A percentile compares a stretch with the other conserved stretches of the same genome.
Conservation (phyloP, 2,329 filamentous ascomycete species). For the Fusarium ramigenum region DNA sequence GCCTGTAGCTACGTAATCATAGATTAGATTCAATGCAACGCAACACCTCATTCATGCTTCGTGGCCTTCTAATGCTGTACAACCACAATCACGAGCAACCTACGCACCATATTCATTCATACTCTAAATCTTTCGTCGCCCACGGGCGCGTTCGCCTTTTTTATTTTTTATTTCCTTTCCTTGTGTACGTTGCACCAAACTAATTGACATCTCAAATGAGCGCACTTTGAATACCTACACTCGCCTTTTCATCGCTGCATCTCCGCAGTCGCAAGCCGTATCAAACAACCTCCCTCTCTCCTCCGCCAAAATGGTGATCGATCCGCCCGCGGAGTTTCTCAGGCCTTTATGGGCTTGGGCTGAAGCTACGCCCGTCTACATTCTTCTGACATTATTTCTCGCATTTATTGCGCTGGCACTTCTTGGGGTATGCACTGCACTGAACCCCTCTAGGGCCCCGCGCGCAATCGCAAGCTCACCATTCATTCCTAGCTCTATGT, state of each 20-base stretch:
- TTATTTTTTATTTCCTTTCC: background rate
- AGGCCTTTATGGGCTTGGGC: conserved; percentile 49
- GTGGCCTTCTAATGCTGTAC: conserved; percentile 22
- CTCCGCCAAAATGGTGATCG: conserved; percentile 25
- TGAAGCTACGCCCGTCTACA: conserved; percentile 51
- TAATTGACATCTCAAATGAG: conserved; percentile 4
- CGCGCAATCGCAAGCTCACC: conserved; percentile 16
- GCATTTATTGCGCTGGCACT: conserved; percentile 48
- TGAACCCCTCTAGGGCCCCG: background rate
- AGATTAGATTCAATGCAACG: background rate
- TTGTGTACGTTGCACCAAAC: background rate
- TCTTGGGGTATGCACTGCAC: conserved; percentile 49
- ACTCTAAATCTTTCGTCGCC: background rate
- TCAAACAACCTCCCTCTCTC: background rate
- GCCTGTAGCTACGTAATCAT: conserved; percentile 30
- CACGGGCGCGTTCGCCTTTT: conserved; percentile 3
- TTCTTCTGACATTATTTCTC: conserved; percentile 50
- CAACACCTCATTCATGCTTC: conserved; percentile 30
- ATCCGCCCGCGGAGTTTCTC: conserved; percentile 49
- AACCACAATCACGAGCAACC: background rate
- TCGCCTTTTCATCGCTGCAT: conserved; percentile 1
- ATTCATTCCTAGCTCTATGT: conserved; percentile 61
- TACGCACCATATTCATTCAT: background rate
- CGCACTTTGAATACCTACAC: background rate
- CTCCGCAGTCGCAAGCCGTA: conserved; percentile 18